Evolutionary conservation across 805 yeast genomes (phyloP).

Genomic region (Cyberlindnera bimundalis): DNA sequence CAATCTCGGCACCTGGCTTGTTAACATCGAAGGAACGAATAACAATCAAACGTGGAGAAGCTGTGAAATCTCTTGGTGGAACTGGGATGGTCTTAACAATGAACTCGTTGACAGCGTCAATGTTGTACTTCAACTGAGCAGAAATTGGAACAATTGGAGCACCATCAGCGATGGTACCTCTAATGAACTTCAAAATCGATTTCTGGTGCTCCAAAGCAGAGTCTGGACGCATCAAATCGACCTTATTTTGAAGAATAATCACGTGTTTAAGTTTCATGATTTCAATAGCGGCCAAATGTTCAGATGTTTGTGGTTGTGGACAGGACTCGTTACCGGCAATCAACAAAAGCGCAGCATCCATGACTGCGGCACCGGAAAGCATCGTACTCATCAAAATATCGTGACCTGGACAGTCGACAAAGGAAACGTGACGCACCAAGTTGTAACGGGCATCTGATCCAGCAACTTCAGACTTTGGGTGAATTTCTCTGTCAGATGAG

Average conservation of each 20-base stretch:
- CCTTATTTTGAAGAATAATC: conserved; percentile 94
- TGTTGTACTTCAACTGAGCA: conserved; percentile 97
- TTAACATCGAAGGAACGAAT: conserved; percentile 98
- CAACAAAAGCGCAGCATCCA: conserved; percentile 97
- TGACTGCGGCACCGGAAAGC: conserved; percentile 99
- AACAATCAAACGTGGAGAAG: conserved; percentile 92
- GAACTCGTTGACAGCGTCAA: conserved; percentile 96
- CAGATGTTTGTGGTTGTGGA: conserved; percentile 99
- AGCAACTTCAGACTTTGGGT: conserved; percentile 85
- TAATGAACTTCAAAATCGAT: conserved; percentile 85
- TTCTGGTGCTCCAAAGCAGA: conserved; percentile 94
- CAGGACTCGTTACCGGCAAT: conserved; percentile 99
- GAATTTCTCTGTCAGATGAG: conserved; percentile 90
- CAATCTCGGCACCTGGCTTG: conserved; percentile 97
- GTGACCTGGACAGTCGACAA: conserved; percentile 99
- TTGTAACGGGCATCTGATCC: conserved; percentile 89
- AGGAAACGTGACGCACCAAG: conserved; percentile 93
- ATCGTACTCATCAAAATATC: conserved; percentile 99
- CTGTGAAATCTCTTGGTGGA: conserved; percentile 91
- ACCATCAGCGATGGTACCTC: conserved; percentile 98
- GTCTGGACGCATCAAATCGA: conserved; percentile 97
- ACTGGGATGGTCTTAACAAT: conserved; percentile 94
- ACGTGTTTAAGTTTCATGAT: conserved; percentile 98
- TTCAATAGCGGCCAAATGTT: conserved; percentile 98
- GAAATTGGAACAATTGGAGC: conserved; percentile 99